Percentiles rank a stretch among this genome's conserved stretches.
phyloP scores from a whole-genome alignment of 2,329 filamentous ascomycete genomes.

The Cladosporium austrohemisphaericum region DNA sequence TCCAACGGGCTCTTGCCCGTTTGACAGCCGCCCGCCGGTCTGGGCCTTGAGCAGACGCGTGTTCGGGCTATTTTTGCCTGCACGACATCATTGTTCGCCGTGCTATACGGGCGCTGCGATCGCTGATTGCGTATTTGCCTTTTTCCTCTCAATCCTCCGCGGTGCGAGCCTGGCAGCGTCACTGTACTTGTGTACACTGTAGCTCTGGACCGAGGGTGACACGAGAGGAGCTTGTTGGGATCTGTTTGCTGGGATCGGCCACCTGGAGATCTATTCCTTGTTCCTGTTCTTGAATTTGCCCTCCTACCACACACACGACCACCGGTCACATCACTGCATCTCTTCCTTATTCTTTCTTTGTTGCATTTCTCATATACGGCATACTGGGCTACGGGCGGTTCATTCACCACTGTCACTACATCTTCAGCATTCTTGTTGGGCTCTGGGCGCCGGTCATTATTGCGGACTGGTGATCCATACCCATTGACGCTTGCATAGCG shows the following conservation, averaged over 20 bases:
- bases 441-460: background rate
- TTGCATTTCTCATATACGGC: background rate
- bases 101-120: background rate
- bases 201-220: constrained; percentile 8
- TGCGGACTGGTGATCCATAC: background rate
- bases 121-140: background rate
- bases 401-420: constrained; percentile 8
- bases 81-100: constrained; percentile 10
- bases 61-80: constrained; percentile 13
- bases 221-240: constrained; percentile 9
- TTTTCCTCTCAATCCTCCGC: constrained; percentile 2
- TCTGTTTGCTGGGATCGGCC: background rate
- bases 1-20: constrained; percentile 13
- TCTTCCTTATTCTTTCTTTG: constrained; percentile 2
- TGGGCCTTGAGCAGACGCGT: constrained; percentile 15
- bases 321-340: too few relatives aligned
- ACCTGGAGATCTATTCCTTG: background rate
- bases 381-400: too few relatives aligned
- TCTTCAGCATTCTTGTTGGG: background rate
- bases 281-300: background rate
- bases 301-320: too few relatives aligned
- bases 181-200: too few relatives aligned
- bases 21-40: constrained; percentile 14
- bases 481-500: background rate
- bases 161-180: too few relatives aligned